phyloP scores from a whole-genome alignment of 331 rosid genomes.

The Saraca asoca region DNA sequence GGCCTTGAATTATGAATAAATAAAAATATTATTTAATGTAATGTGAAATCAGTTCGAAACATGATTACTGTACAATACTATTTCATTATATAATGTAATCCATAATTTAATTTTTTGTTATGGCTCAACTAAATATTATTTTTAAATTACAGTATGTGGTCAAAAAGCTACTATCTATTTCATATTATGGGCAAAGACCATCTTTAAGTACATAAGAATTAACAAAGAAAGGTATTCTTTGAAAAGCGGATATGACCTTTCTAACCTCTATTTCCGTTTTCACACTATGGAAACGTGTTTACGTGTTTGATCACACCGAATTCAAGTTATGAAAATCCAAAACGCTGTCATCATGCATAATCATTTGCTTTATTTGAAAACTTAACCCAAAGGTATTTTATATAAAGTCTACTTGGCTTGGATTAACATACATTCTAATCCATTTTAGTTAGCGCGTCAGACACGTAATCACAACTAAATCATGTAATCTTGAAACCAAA shows the following conservation, averaged over 20 bases:
- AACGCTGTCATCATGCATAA: constrained; percentile 34
- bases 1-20: too few species aligned
- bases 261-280: constrained; percentile 30
- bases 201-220: constrained; percentile 20
- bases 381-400: constrained; percentile 2
- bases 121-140: neutral
- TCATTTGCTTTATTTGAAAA: constrained; percentile 35
- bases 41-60: too few species aligned
- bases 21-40: too few species aligned
- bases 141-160: constrained; percentile 21
- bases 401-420: neutral
- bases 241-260: constrained; percentile 48
- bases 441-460: neutral
- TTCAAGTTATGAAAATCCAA: constrained; percentile 28
- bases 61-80: too few species aligned
- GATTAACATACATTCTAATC: neutral
- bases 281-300: constrained; percentile 37
- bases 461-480: constrained; percentile 19
- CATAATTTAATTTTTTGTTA: neutral
- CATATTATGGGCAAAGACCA: constrained; percentile 7
- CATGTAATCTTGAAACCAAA: constrained; percentile 7
- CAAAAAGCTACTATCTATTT: constrained; percentile 49
- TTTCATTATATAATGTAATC: too few species aligned
- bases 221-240: constrained; percentile 35
- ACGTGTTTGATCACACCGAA: constrained; percentile 25